These are phyloP conservation scores for Liriodendron chinense DNA, from an alignment of 164 flowering plant species.

Conservation along the genomic window DNA sequence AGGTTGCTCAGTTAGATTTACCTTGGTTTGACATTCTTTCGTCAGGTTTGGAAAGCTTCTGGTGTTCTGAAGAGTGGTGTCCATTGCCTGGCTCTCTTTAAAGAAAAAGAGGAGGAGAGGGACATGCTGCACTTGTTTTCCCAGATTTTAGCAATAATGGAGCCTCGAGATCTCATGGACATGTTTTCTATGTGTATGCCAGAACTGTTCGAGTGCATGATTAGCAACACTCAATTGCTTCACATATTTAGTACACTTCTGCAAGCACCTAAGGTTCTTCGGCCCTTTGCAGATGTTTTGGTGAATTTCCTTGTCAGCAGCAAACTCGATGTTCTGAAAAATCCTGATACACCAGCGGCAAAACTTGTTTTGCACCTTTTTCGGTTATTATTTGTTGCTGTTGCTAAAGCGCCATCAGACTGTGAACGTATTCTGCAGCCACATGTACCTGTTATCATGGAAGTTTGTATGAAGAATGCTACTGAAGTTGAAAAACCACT, in stretches of 20 bases:
- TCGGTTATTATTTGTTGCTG: slow-evolving; percentile 80
- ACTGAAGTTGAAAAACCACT: slow-evolving; percentile 89
- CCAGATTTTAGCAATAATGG: slow-evolving; percentile 86
- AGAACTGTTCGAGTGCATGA: slow-evolving; percentile 97
- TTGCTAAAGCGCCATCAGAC: slow-evolving; percentile 82
- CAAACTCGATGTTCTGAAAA: slow-evolving; percentile 88
- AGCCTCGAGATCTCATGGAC: slow-evolving; percentile 99
- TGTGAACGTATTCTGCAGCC: slow-evolving; percentile 95
- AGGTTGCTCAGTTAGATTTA: slow-evolving; percentile 3
- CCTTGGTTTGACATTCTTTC: slow-evolving; percentile 1
- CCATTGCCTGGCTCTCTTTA: slow-evolving; percentile 89
- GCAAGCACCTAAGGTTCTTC: slow-evolving; percentile 74
- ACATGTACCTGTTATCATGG: slow-evolving; percentile 91
- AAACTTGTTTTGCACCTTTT: slow-evolving; percentile 93
- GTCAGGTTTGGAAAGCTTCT: slow-evolving; percentile 92
- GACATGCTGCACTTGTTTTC: slow-evolving; percentile 86
- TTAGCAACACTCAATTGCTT: slow-evolving; percentile 75
- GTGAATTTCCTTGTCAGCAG: slow-evolving; percentile 90
- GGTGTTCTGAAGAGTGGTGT: slow-evolving; percentile 93
- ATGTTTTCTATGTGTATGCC: slow-evolving; percentile 98
- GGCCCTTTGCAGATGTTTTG: slow-evolving; percentile 92
- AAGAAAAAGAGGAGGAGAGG: slow-evolving; percentile 93
- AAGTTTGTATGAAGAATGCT: slow-evolving; percentile 87
- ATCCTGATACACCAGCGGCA: slow-evolving; percentile 84
- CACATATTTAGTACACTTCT: slow-evolving; percentile 84